Evolutionary conservation across 2,329 filamentous ascomycete genomes (phyloP), one percentile per base, ranked within the genome.

Genomic region (Pseudocercospora cruenta): DNA sequence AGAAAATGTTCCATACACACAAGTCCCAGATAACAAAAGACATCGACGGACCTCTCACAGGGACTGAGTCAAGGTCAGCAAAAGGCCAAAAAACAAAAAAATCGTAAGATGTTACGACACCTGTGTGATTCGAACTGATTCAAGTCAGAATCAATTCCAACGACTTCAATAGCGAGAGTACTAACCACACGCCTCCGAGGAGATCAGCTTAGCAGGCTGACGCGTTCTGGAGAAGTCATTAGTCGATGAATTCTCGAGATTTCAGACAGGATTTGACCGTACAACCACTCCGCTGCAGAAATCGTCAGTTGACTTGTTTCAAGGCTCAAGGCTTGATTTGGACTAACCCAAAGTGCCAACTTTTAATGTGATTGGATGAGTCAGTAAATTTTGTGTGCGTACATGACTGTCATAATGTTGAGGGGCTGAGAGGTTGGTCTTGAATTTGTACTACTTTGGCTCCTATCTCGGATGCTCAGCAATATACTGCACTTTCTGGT

Each of bases 401-500:
- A 51, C 12, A 51, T 51, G 12, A 51, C 8, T 6, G 12, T 1
- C 22, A 14, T 19, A 10, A 10, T 24, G 1, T 2, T 26, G 1
- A 21, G 6, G 21, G 10, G 43, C 1, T 7, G n/a, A 8, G n/a
- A 45, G 39, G 39, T 19, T 45, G 14, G 12, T 16, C 39, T 16
- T 47, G 2, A 47, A 21, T 7, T 21, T n/a, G 16, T 3, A 19
- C 9, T 28, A 16, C 14, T 12, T n/a, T 21, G 16, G 22, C 53
- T 22, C 28, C 59, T 62, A 70, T 62, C 39, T 67, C 26, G 72
- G 70, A 58, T 64, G 51, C 26, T 68, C 65, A 10, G 71, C 66
- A 51, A 74, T 73, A 54, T 60, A 55, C 65, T 65, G 68, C 33
- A 74, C 67, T 47, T 60, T 67, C 49, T 45, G 54, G 58, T 72